phyloP scores from a whole-genome alignment of 352 stramenopile species.

The Phytophthora palmivora region DNA sequence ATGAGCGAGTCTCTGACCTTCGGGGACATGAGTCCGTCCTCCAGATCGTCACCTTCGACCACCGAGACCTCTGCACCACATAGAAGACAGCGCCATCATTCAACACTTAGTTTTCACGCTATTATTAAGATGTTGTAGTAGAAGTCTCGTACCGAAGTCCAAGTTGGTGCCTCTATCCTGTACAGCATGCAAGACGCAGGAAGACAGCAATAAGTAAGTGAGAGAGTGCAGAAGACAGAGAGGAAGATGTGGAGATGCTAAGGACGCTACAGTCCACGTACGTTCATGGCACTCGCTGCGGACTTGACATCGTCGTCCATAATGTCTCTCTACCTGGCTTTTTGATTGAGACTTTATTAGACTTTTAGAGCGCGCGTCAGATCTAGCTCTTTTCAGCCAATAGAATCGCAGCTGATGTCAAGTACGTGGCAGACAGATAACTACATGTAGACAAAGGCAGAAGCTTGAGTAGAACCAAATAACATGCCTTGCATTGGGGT shows the following conservation, averaged over 20 bases:
- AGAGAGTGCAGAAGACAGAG: neutral
- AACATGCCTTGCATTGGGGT: conserved; percentile 35
- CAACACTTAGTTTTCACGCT: neutral
- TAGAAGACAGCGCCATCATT: conserved; percentile 5
- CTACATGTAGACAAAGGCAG: neutral
- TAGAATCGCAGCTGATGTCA: conserved; percentile 9
- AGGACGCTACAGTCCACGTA: conserved; percentile 29
- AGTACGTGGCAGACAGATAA: conserved; percentile 14
- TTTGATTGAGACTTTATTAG: conserved; percentile 16
- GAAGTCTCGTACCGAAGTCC: conserved; percentile 66
- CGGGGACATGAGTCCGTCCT: conserved; percentile 78
- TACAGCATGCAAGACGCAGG: conserved; percentile 12
- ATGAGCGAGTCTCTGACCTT: conserved; percentile 76
- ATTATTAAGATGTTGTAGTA: neutral
- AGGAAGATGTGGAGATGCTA: neutral
- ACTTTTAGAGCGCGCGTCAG: conserved; percentile 10
- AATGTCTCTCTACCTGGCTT: conserved; percentile 23
- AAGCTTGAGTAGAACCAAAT: conserved; percentile 29
- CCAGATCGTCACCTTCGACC: conserved; percentile 71
- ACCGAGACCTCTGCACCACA: conserved; percentile 73
- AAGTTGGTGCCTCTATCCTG: conserved; percentile 74
- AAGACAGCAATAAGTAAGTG: conserved; percentile 6
- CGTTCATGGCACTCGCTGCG: conserved; percentile 59
- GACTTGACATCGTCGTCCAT: conserved; percentile 63
- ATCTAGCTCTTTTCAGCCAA: conserved; percentile 33